Evolutionary conservation across 345 rosid genomes (phyloP), one percentile per base, ranked within the genome.

Genomic region (Pelargonium nanum): DNA sequence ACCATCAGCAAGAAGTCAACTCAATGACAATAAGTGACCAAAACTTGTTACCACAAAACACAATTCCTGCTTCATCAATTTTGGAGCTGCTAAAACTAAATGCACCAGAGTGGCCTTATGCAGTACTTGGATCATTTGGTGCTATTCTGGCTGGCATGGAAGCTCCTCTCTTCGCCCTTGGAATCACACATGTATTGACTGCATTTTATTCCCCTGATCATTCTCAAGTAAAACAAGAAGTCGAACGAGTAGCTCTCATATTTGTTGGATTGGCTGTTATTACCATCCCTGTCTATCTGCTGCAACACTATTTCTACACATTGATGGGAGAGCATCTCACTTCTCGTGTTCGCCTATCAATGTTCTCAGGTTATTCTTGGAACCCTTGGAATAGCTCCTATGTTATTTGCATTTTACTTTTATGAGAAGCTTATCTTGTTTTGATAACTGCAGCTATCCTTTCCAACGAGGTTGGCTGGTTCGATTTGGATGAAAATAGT

Each of bases 261-360:
- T 87, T 78, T 56, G 80, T 76, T 55, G 83, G 70, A 58, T 58
- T 57, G 63, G 97, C 79, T 21, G 51, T 73, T 26, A 5, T 77
- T 53, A 78, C 91, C 24, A 53, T 85, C 61, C 97, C 87, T 19
- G 70, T 81, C 24, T 84, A 91, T 68, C 67, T 85, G 50, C 62
- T 91, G 51, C 97, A 88, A 30, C 96, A 84, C 63, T 84, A 81
- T 58, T 91, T 88, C 68, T 88, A 81, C 58, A 86, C 89, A 5
- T 61, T 84, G 75, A 86, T 88, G 96, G 97, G 91, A 56, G 97
- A 91, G 74, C 74, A 78, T 61, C 77, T 91, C 59, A 88, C 94
- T 0, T 64, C 85, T 59, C 84, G 96, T 15, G 87, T 86, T 64
- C 96, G 96, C 56, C 63, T 74, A 34, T 78, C 80, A 10, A 72